These are phyloP conservation scores for Ilyonectria destructans DNA, from an alignment of 2,329 filamentous ascomycete species.

Conservation along the genomic window DNA sequence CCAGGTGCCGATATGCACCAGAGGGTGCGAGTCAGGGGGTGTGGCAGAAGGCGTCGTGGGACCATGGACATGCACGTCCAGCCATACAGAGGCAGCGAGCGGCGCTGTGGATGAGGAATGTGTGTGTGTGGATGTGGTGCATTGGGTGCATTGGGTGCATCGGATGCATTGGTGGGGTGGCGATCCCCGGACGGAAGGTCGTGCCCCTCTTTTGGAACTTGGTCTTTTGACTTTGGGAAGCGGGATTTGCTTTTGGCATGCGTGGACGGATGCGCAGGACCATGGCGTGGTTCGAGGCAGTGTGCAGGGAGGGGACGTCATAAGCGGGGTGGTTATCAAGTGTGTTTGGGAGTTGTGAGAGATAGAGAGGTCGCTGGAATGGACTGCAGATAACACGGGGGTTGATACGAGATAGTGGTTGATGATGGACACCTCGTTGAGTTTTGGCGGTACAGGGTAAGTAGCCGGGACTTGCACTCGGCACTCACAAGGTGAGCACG, in stretches of 20 bases:
- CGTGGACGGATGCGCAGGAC: not conserved
- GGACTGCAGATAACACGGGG: not conserved
- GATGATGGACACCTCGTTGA: not conserved
- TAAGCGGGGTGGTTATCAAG: not conserved
- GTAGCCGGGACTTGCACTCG: not conserved
- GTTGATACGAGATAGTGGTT: not conserved
- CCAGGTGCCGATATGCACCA: not conserved
- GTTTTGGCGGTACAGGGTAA: not conserved
- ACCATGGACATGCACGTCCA: not conserved
- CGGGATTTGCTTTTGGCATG: not conserved
- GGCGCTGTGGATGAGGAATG: not conserved
- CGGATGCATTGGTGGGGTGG: slow-evolving; percentile 6
- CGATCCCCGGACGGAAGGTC: slow-evolving; percentile 5
- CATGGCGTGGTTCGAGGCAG: slow-evolving; percentile 3
- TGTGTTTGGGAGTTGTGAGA: slow-evolving; percentile 3
- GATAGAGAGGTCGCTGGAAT: not conserved
- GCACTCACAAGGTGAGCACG: too few relatives aligned
- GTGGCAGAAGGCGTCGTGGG: slow-evolving; percentile 1
- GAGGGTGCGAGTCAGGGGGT: not conserved
- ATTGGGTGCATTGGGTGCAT: slow-evolving; percentile 2
- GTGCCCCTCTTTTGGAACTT: not conserved
- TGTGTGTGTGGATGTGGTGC: not conserved
- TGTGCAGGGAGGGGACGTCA: not conserved
- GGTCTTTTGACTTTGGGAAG: not conserved
- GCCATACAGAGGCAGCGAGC: not conserved